These are phyloP conservation scores for Aspergillus carbonarius DNA, from an alignment of 2,329 filamentous ascomycete species.

Conservation along the genomic window DNA sequence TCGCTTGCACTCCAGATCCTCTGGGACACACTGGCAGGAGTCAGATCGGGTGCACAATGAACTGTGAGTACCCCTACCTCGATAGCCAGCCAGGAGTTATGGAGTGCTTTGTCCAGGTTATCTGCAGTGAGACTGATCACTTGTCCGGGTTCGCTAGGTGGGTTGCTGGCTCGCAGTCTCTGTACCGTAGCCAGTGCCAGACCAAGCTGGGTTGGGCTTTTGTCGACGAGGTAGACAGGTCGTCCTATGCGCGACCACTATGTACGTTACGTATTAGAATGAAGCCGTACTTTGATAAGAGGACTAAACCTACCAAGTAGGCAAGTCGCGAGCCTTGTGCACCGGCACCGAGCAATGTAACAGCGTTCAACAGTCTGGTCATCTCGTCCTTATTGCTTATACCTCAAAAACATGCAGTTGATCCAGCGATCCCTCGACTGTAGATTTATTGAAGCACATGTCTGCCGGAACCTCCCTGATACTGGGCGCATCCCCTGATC, in stretches of 20 bases:
- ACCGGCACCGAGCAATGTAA: constrained; percentile 5
- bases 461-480: neutral
- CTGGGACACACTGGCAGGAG: constrained; percentile 45
- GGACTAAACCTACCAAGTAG: constrained; percentile 5
- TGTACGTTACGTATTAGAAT: neutral
- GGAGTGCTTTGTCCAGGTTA: neutral
- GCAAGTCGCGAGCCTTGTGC: constrained; percentile 10
- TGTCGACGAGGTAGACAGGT: constrained; percentile 8
- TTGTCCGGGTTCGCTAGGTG: neutral
- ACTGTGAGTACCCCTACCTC: neutral
- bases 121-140: neutral
- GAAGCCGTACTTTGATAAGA: neutral
- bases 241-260: constrained; percentile 10
- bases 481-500: no score
- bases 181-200: neutral
- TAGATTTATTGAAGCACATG: neutral
- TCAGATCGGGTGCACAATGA: neutral
- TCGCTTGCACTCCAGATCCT: constrained; percentile 44
- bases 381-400: neutral
- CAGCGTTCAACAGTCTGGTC: neutral
- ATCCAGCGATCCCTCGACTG: no score
- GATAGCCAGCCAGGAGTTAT: constrained; percentile 4
- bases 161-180: neutral
- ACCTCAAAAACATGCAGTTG: no score
- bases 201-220: constrained; percentile 1